phyloP scores from a whole-genome alignment of 148 eudicot genomes.

The Rhododendron henanense region DNA sequence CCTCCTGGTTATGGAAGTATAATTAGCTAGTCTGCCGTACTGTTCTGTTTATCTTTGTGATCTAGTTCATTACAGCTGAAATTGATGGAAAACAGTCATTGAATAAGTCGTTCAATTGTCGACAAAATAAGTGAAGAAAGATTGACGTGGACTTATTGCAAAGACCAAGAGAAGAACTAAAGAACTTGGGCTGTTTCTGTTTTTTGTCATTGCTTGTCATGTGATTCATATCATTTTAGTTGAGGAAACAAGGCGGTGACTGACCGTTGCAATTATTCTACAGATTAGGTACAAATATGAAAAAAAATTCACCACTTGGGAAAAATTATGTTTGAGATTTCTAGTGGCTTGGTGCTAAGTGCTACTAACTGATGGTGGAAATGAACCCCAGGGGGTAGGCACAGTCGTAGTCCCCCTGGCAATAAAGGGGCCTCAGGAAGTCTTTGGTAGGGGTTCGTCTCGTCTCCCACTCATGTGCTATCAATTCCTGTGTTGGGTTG shows the following conservation, averaged over 20 bases:
- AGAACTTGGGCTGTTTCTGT: not conserved
- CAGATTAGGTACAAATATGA: not conserved
- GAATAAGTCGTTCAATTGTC: not conserved
- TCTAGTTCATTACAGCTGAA: not conserved
- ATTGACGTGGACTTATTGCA: not conserved
- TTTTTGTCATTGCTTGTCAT: not conserved
- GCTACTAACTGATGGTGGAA: not conserved
- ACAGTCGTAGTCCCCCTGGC: not conserved
- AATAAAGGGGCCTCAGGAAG: not conserved
- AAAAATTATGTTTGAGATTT: not conserved
- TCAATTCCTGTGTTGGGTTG: not conserved
- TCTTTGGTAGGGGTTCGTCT: not conserved
- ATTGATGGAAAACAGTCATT: not conserved
- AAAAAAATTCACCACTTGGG: not conserved
- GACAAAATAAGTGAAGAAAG: not conserved
- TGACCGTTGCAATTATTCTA: not conserved
- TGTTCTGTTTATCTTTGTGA: not conserved
- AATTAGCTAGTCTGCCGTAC: not conserved
- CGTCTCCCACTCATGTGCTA: not conserved
- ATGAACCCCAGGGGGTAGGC: not conserved
- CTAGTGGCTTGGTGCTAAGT: not conserved
- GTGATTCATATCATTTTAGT: not conserved
- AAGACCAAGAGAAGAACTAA: not conserved
- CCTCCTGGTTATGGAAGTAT: not conserved
- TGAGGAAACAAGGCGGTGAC: not conserved